Conservation (phyloP, 139 green algal genomes). For the Chlorella sp. region DNA sequence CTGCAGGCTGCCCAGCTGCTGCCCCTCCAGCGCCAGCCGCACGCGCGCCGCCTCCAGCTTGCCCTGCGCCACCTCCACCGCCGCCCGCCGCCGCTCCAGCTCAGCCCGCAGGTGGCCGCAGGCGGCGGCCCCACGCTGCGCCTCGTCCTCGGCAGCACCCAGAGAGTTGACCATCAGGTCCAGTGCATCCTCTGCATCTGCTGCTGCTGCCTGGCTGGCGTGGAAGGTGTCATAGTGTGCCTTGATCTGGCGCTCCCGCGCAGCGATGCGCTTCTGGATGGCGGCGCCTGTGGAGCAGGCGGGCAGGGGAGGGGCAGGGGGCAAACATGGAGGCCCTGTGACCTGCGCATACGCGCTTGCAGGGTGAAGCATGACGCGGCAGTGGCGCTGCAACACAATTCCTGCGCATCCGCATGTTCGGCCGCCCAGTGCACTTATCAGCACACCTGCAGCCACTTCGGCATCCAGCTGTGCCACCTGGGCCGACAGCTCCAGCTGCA, state of each 20-base stretch:
- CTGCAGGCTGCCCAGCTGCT: constrained; percentile 30
- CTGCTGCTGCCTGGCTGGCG: not conserved
- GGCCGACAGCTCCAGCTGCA: constrained; percentile 13
- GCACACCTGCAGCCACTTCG: not conserved
- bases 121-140: not conserved
- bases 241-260: constrained; percentile 32
- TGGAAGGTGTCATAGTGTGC: not conserved
- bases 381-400: no score
- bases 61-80: not conserved
- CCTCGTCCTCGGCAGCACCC: constrained; percentile 2
- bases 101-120: constrained; percentile 12
- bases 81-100: constrained; percentile 1
- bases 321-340: no score
- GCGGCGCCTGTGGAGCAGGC: not conserved
- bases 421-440: no score
- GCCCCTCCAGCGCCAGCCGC: constrained; percentile 25
- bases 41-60: not conserved
- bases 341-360: no score
- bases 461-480: constrained; percentile 1
- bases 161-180: constrained; percentile 19
- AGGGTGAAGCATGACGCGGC: no score
- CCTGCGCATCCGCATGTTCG: no score
- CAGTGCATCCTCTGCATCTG: constrained; percentile 23
- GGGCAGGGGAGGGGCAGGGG: no score
- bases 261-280: constrained; percentile 20